These are phyloP conservation scores for Diplogelasinospora grovesii DNA, from an alignment of 495 filamentous ascomycete genomes.

Conservation along the genomic window DNA sequence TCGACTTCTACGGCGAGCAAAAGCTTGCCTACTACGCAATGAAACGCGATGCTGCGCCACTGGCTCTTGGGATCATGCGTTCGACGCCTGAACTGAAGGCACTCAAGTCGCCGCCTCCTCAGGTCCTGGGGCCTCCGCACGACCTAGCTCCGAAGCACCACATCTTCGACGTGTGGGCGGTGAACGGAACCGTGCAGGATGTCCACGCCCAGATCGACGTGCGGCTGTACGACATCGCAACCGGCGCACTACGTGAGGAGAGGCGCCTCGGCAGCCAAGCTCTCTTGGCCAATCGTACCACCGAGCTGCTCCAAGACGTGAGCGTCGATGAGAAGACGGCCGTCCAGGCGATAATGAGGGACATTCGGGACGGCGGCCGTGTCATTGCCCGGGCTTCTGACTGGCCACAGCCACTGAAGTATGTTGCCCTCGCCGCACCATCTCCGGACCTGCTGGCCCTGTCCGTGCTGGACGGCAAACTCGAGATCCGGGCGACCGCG, in stretches of 20 bases:
- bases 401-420: constrained; percentile 93
- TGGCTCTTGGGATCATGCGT: constrained; percentile 72
- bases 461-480: constrained; percentile 30
- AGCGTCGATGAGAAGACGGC: no score
- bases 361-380: constrained; percentile 57
- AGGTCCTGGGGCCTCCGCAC: no score
- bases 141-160: no score
- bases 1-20: constrained; percentile 78
- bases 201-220: constrained; percentile 56
- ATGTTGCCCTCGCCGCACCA: constrained; percentile 57
- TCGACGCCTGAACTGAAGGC: constrained; percentile 50
- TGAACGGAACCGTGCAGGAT: constrained; percentile 55
- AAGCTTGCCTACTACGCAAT: constrained; percentile 86
- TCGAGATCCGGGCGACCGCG: constrained; percentile 46
- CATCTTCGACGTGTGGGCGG: constrained; percentile 81
- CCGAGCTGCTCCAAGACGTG: no score
- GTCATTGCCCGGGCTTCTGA: constrained; percentile 73
- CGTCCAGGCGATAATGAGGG: no score
- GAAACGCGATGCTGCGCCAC: constrained; percentile 67
- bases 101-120: no score
- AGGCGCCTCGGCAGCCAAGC: no score
- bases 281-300: no score
- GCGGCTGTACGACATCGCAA: constrained; percentile 64
- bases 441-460: constrained; percentile 37
- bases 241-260: no score